These are phyloP conservation scores for Microsporum ferrugineum DNA, from an alignment of 2,329 filamentous ascomycete genomes.

Conservation along the genomic window DNA sequence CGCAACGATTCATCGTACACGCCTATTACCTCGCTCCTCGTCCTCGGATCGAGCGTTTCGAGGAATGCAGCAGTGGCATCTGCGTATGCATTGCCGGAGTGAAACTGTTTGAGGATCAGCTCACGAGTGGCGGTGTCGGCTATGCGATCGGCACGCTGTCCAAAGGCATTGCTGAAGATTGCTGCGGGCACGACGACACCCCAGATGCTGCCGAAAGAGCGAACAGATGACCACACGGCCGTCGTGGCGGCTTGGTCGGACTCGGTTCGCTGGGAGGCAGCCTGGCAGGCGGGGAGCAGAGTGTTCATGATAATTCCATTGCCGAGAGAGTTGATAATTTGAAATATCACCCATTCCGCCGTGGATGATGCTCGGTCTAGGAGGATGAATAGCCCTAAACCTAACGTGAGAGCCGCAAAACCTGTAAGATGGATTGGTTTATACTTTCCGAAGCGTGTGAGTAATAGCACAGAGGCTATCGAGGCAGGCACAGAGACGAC, in stretches of 20 bases:
- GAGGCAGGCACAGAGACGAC: conserved; percentile 18
- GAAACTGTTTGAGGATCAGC: not conserved
- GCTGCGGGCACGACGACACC: conserved; percentile 22
- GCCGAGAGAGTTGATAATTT: conserved; percentile 21
- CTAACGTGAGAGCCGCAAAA: conserved; percentile 20
- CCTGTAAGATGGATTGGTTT: conserved; percentile 21
- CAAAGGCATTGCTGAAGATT: conserved; percentile 22
- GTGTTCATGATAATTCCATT: conserved; percentile 20
- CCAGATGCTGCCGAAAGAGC: conserved; percentile 24
- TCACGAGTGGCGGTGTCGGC: not conserved
- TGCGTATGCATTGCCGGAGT: conserved; percentile 7
- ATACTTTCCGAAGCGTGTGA: conserved; percentile 28
- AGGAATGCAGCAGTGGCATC: conserved; percentile 7
- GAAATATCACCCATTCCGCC: conserved; percentile 22
- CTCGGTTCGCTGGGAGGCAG: conserved; percentile 8
- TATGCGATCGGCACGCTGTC: conserved; percentile 2
- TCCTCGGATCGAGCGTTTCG: not conserved
- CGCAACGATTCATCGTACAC: conserved; percentile 4
- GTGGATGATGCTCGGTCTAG: conserved; percentile 18
- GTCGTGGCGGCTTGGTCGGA: not conserved
- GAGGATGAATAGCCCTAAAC: conserved; percentile 21
- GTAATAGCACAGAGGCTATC: conserved; percentile 22
- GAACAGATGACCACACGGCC: conserved; percentile 17
- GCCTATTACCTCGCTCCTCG: conserved; percentile 6
- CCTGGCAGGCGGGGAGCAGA: conserved; percentile 22